phyloP scores from a whole-genome alignment of 306 rosid genomes.

The Trifolium repens region DNA sequence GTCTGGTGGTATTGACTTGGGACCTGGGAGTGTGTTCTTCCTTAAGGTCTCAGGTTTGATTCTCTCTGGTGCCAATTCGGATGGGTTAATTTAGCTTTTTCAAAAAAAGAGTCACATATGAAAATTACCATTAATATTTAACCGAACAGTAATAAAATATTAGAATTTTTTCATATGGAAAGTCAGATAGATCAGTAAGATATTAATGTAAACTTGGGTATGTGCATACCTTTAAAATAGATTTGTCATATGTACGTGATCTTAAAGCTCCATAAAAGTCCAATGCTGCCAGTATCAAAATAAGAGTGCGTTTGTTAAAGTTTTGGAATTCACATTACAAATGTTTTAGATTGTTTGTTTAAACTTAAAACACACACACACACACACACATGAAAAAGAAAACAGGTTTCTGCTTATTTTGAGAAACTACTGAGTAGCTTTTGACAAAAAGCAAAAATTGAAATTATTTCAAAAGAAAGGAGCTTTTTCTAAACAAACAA shows the following conservation, averaged over 20 bases:
- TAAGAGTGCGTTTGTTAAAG: constrained; percentile 8
- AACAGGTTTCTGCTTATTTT: background rate
- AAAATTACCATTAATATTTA: constrained; percentile 23
- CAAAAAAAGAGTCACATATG: constrained; percentile 20
- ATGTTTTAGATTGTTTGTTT: background rate
- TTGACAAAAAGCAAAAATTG: background rate
- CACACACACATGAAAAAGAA: background rate
- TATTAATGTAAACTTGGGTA: constrained; percentile 38
- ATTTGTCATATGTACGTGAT: constrained; percentile 82
- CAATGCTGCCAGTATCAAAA: constrained; percentile 71
- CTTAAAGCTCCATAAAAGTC: constrained; percentile 98
- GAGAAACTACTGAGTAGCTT: background rate
- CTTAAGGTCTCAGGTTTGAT: too few relatives aligned
- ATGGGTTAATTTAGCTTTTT: too few relatives aligned
- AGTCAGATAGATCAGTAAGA: constrained; percentile 12
- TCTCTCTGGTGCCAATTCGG: too few relatives aligned
- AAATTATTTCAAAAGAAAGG: background rate
- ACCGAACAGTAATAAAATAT: constrained; percentile 7
- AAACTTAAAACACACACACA: background rate
- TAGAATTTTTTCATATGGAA: constrained; percentile 19
- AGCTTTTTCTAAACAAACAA: background rate
- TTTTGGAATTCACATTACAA: background rate
- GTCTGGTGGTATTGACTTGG: too few relatives aligned
- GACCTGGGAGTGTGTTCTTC: too few relatives aligned
- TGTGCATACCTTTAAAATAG: constrained; percentile 75